Percentiles rank a stretch among this genome's conserved stretches.
These are phyloP conservation scores for Ustilago nuda DNA, from an alignment of 1,284 basidiomycete species.

Conservation along the genomic window DNA sequence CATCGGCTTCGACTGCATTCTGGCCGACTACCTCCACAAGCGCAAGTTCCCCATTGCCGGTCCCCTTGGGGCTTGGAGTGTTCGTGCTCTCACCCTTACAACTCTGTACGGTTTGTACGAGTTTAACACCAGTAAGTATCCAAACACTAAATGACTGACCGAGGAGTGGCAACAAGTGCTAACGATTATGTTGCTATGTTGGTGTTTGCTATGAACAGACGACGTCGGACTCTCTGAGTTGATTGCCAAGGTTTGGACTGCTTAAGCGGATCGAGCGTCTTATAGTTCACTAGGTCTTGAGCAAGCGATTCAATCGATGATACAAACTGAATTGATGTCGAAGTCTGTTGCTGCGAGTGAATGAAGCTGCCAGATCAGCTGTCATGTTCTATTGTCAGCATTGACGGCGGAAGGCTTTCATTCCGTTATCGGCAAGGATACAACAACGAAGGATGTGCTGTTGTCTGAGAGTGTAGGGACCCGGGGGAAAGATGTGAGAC, in stretches of 20 bases:
- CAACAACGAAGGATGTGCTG: not conserved
- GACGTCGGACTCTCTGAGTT: slow-evolving; percentile 91
- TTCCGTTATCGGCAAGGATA: too few relatives aligned
- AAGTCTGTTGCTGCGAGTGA: not conserved
- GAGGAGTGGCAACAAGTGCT: not conserved
- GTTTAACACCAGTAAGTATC: slow-evolving; percentile 66
- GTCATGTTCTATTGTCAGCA: too few relatives aligned
- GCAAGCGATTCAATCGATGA: slow-evolving; percentile 16
- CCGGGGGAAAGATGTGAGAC: slow-evolving; percentile 8
- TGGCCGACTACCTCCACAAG: slow-evolving; percentile 86
- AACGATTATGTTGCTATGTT: slow-evolving; percentile 8
- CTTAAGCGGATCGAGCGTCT: slow-evolving; percentile 69
- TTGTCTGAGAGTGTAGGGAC: not conserved
- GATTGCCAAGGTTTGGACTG: slow-evolving; percentile 77
- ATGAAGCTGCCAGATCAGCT: not conserved
- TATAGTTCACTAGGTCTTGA: not conserved
- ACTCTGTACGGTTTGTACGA: slow-evolving; percentile 87
- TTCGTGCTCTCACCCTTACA: slow-evolving; percentile 83
- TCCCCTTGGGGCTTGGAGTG: slow-evolving; percentile 77
- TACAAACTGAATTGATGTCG: not conserved
- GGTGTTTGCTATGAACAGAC: slow-evolving; percentile 41
- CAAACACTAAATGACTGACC: not conserved
- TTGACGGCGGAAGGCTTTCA: too few relatives aligned
- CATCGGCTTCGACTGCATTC: slow-evolving; percentile 74
- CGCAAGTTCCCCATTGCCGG: slow-evolving; percentile 89